These are phyloP conservation scores for Medicago truncatula DNA, from an alignment of 306 rosid genomes.

Conservation along the genomic window DNA sequence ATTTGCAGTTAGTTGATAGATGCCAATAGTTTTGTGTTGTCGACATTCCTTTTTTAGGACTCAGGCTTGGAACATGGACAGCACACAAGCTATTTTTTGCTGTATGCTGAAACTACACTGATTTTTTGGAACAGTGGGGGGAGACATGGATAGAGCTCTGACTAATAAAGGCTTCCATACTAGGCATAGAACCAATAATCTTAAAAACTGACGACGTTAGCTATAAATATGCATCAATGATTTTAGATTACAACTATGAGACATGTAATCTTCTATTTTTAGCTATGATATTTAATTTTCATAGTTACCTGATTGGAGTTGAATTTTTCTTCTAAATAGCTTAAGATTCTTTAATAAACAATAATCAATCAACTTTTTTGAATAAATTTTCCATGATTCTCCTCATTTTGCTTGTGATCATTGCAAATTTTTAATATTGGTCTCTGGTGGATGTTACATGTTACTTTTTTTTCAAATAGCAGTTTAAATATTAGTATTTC, in stretches of 20 bases:
- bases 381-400: constrained; percentile 9
- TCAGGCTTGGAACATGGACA: background rate
- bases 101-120: constrained; percentile 5
- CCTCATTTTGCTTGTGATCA: constrained; percentile 16
- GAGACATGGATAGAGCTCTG: constrained; percentile 7
- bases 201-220: constrained; percentile 13
- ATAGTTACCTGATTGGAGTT: constrained; percentile 2
- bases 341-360: background rate
- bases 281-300: background rate
- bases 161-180: background rate
- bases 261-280: constrained; percentile 18
- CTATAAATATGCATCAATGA: background rate
- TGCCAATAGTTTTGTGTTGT: background rate
- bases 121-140: constrained; percentile 17
- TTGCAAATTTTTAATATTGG: background rate
- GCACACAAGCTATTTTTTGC: background rate
- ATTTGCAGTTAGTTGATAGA: constrained; percentile 1
- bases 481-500: constrained; percentile 1
- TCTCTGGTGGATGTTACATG: background rate
- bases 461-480: background rate
- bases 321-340: constrained; percentile 29
- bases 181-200: background rate
- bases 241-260: constrained; percentile 17
- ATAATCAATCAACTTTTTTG: background rate
- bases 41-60: background rate